Conservation (phyloP, 352 stramenopile genomes). For the Phytophthora tubulina region DNA sequence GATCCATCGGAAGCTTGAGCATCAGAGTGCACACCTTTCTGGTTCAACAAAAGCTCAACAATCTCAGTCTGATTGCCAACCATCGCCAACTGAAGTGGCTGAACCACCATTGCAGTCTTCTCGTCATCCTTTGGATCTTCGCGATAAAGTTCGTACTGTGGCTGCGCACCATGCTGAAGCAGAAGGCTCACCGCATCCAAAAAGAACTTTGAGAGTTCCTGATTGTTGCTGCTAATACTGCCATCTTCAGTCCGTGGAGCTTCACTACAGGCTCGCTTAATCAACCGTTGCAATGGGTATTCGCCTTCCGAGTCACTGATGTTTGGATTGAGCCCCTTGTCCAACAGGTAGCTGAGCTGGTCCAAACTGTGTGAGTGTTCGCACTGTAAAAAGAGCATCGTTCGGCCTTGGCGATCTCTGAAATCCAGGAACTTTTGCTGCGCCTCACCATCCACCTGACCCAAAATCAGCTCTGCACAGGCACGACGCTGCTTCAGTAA, state of each 20-base stretch:
- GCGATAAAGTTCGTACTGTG: slow-evolving; percentile 58
- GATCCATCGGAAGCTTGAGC: slow-evolving; percentile 52
- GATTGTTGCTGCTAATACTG: slow-evolving; percentile 11
- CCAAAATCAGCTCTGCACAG: slow-evolving; percentile 74
- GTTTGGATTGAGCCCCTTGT: slow-evolving; percentile 78
- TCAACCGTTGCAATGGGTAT: slow-evolving; percentile 70
- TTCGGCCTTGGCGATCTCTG: slow-evolving; percentile 74
- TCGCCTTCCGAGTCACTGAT: slow-evolving; percentile 68
- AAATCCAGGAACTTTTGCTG: slow-evolving; percentile 77
- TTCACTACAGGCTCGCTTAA: slow-evolving; percentile 43
- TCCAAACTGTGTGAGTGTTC: slow-evolving; percentile 69
- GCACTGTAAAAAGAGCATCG: slow-evolving; percentile 87
- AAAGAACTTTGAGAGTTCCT: slow-evolving; percentile 52
- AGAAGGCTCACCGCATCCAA: slow-evolving; percentile 59
- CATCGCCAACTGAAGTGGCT: slow-evolving; percentile 77
- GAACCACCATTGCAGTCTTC: slow-evolving; percentile 25
- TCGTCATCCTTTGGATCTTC: slow-evolving; percentile 26
- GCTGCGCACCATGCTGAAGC: slow-evolving; percentile 54
- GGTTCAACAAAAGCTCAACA: slow-evolving; percentile 61
- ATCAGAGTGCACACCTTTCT: slow-evolving; percentile 49
- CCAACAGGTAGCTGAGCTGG: slow-evolving; percentile 75
- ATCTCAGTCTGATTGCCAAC: slow-evolving; percentile 47
- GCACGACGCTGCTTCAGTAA: slow-evolving; percentile 68
- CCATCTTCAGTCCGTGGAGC: slow-evolving; percentile 35
- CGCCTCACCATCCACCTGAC: slow-evolving; percentile 50